Conservation (phyloP, 1,284 basidiomycete genomes). For the Ustilago hordei region DNA sequence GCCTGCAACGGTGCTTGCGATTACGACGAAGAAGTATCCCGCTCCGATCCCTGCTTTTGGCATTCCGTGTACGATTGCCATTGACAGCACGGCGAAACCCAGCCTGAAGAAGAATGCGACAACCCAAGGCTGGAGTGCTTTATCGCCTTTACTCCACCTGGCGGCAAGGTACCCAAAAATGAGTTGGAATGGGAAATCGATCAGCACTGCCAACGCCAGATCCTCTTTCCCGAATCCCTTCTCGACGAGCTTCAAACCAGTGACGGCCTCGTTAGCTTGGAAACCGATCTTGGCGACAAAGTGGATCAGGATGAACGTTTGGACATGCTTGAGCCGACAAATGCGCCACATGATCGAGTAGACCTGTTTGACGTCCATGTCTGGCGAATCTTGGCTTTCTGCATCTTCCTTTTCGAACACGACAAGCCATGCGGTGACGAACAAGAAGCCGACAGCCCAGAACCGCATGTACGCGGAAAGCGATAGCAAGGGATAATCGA, state of each 20-base stretch:
- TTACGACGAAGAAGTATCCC: conserved; percentile 84
- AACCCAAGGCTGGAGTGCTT: conserved; percentile 77
- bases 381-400: conserved; percentile 71
- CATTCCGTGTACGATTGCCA: conserved; percentile 85
- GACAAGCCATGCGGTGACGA: conserved; percentile 86
- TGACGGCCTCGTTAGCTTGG: conserved; percentile 92
- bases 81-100: conserved; percentile 77
- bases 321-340: conserved; percentile 90
- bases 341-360: conserved; percentile 96
- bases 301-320: conserved; percentile 87
- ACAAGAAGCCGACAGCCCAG: conserved; percentile 83
- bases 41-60: conserved; percentile 74
- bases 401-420: conserved; percentile 88
- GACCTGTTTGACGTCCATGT: conserved; percentile 89
- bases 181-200: conserved; percentile 98
- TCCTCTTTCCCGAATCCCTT: conserved; percentile 96
- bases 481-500: conserved; percentile 83
- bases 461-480: conserved; percentile 87
- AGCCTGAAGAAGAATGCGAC: conserved; percentile 90
- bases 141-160: conserved; percentile 76
- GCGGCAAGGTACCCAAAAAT: conserved; percentile 95
- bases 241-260: conserved; percentile 93
- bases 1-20: conserved; percentile 82
- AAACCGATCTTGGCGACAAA: conserved; percentile 95
- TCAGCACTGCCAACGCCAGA: conserved; percentile 90